phyloP scores from a whole-genome alignment of 192 early-diverging fungal genomes.

The Podila verticillata region DNA sequence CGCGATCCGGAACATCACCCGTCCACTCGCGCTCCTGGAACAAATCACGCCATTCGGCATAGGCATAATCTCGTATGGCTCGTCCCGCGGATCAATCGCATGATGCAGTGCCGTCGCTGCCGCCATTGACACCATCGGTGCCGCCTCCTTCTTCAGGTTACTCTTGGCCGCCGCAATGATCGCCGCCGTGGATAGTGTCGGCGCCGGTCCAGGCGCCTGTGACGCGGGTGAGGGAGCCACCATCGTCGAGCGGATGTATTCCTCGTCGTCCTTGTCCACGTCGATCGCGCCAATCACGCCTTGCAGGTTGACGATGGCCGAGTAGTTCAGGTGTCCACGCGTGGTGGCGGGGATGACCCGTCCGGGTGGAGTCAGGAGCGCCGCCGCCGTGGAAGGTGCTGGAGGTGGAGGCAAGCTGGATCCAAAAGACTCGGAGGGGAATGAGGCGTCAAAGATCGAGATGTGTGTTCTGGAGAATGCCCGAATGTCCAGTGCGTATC shows the following conservation, averaged over 20 bases:
- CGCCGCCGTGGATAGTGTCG: background rate
- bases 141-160: background rate
- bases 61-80: conserved; percentile 30
- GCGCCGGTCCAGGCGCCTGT: background rate
- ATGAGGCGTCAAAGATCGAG: conserved; percentile 37
- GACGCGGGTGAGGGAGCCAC: background rate
- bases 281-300: conserved; percentile 29
- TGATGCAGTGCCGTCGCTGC: background rate
- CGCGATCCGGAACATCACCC: conserved; percentile 36
- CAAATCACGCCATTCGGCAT: conserved; percentile 39
- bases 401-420: conserved; percentile 35
- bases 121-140: background rate
- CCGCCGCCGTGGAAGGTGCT: conserved; percentile 15
- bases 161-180: background rate
- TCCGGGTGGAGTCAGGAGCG: conserved; percentile 20
- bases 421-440: conserved; percentile 35
- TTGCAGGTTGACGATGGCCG: conserved; percentile 24
- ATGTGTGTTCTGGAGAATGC: conserved; percentile 39
- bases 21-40: conserved; percentile 32
- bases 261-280: conserved; percentile 38
- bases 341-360: conserved; percentile 31
- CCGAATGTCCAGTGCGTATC: conserved; percentile 40
- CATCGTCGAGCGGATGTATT: conserved; percentile 11
- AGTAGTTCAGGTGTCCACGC: conserved; percentile 30
- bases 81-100: conserved; percentile 3